Base-by-base conservation (phyloP, 2,329 filamentous ascomycete species). In the Drechslera avenae region DNA sequence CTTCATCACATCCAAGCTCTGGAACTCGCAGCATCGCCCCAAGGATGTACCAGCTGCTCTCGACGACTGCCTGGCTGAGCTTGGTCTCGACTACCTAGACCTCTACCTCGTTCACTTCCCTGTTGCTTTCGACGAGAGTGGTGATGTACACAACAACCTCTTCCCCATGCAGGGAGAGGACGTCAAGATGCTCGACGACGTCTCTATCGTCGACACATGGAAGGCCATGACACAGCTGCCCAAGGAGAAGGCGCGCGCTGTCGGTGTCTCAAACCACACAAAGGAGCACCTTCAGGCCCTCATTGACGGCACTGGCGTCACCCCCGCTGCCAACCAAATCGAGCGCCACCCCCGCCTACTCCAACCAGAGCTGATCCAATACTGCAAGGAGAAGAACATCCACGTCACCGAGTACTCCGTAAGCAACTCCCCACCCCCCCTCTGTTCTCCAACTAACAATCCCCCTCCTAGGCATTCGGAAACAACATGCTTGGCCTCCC, bases 81-180 rank as follows among this genome's bases (percentile, higher is more conserved):
- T 89, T 84, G 87, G 59, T 71, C 59, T 95, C 59, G 90, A 92
- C 69, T 94, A 95, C 82, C 92, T 96, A 75, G 91, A 95, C 74
- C 83, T 95, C 60, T 96, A 87, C 83, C 81, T 93, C 65, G 84
- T 94, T 63, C 86, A 89, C 73, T 90, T 81, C 79, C 83, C 83
- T 0, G 76, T 78, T 8, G 75, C 83, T 1, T 84, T 82, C 66
- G 76, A 78, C 39, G 73, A 76, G 18, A 76, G 79, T n/a, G 71
- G 75, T 17, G 72, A 77, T 31, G 52, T 56, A 14, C 56, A 67
- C 55, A 57, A 59, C 48, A 61, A 59, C 45, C 57, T 67, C 33
- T 67, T 67, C 49, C 63, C 63, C 17, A 42, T 67, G 2, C 49
- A 59, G 33, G 54, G 58, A 4, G 52, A 55, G 31, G 59, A 63